phyloP scores from a whole-genome alignment of 495 filamentous ascomycete species.

The Tuber indicum region DNA sequence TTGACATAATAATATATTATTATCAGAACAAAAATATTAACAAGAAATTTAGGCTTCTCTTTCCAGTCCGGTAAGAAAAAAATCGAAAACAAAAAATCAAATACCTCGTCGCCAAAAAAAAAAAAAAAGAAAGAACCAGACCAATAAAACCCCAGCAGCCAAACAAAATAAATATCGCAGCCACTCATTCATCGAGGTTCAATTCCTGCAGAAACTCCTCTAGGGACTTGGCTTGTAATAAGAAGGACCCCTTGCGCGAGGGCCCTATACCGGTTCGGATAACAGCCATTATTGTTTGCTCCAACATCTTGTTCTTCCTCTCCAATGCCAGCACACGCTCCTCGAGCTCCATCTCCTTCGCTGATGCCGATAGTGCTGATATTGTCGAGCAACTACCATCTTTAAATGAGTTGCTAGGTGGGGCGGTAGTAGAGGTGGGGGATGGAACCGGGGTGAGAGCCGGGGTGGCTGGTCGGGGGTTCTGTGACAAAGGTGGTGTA shows the following conservation, averaged over 20 bases:
- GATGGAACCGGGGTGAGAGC: background rate
- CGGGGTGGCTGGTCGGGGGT: constrained; percentile 11
- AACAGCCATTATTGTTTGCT: constrained; percentile 43
- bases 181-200: constrained; percentile 26
- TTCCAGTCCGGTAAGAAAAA: constrained; percentile 12
- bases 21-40: constrained; percentile 18
- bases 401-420: constrained; percentile 1
- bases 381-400: constrained; percentile 5
- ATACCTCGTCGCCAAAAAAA: background rate
- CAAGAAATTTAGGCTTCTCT: constrained; percentile 11
- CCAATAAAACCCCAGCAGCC: constrained; percentile 20
- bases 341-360: constrained; percentile 40
- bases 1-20: background rate
- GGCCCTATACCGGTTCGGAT: constrained; percentile 38
- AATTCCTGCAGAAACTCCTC: constrained; percentile 38
- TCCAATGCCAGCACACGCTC: constrained; percentile 39
- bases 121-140: constrained; percentile 17
- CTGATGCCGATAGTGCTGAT: background rate
- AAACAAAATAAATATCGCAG: constrained; percentile 14
- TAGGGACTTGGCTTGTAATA: constrained; percentile 36
- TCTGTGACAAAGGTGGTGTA: constrained; percentile 14
- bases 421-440: background rate
- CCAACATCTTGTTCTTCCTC: constrained; percentile 43
- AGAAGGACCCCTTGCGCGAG: constrained; percentile 25
- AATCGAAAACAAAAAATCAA: constrained; percentile 23